These are phyloP conservation scores for Pyricularia sp. DNA, from an alignment of 2,329 filamentous ascomycete genomes.

Conservation along the genomic window DNA sequence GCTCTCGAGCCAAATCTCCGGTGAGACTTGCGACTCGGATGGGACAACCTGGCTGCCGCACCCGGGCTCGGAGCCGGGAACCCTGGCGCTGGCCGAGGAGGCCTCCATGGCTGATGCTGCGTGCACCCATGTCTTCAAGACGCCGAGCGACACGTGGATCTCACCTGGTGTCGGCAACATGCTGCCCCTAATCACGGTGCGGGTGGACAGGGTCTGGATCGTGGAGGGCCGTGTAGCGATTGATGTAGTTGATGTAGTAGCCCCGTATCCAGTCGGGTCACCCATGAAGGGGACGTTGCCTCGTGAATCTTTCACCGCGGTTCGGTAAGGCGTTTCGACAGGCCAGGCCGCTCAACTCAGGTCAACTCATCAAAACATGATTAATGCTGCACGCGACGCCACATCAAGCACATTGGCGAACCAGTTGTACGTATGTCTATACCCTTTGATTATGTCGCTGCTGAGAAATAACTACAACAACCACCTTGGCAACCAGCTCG, in stretches of 20 bases:
- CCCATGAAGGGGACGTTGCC: neutral
- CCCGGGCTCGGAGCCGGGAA: neutral
- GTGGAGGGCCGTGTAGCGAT: neutral
- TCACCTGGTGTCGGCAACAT: conserved; percentile 1
- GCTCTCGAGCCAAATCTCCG: conserved; percentile 1
- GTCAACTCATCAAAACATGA: neutral
- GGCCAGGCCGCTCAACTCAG: neutral
- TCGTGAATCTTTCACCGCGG: neutral
- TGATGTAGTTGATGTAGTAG: conserved; percentile 3
- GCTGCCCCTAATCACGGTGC: conserved; percentile 1
- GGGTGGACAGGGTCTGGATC: conserved; percentile 1
- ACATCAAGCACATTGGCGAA: neutral
- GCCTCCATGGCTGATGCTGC: neutral
- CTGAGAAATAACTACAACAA: neutral
- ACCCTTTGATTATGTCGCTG: conserved; percentile 1
- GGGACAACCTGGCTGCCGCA: conserved; percentile 2
- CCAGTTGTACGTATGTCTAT: neutral
- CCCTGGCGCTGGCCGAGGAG: conserved; percentile 1
- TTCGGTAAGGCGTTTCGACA: neutral
- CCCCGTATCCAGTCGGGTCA: neutral
- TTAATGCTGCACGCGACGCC: neutral
- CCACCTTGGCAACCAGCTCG: neutral
- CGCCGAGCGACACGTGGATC: conserved; percentile 2
- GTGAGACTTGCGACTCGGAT: neutral
- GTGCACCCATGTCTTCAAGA: neutral